Evolutionary conservation across 257 asterid genomes (phyloP).

Genomic region (Nicotiana attenuata): DNA sequence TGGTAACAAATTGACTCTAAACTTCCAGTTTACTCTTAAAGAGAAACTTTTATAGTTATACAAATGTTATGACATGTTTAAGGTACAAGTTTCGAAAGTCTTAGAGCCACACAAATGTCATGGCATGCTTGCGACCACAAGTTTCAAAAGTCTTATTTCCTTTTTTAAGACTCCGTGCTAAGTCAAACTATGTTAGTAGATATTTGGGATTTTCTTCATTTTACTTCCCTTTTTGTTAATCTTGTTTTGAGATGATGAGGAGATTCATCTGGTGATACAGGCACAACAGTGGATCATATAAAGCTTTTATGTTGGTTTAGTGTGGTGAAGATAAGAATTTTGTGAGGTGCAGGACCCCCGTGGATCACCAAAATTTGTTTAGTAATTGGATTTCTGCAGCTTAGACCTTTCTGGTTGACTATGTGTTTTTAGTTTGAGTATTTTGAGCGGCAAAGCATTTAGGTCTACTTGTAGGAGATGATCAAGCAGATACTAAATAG

Average conservation of each 20-base stretch:
- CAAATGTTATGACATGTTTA: no score
- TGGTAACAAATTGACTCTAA: no score
- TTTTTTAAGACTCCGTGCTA: no score
- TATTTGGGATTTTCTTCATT: conserved; percentile 7
- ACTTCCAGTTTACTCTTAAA: no score
- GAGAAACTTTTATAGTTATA: no score
- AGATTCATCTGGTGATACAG: conserved; percentile 17
- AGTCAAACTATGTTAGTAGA: background rate
- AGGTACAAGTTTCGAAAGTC: no score
- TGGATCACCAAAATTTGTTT: conserved; percentile 7
- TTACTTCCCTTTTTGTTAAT: background rate
- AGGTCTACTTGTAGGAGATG: conserved; percentile 30
- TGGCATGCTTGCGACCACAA: no score
- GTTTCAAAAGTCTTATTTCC: no score
- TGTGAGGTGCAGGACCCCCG: conserved; percentile 16
- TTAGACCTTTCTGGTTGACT: conserved; percentile 10
- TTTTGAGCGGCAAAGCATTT: conserved; percentile 1
- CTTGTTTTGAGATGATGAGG: conserved; percentile 30
- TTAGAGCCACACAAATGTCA: no score
- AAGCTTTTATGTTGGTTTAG: conserved; percentile 20
- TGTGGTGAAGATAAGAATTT: conserved; percentile 15
- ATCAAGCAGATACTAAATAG: conserved; percentile 64
- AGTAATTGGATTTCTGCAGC: conserved; percentile 11
- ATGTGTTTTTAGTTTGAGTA: background rate
- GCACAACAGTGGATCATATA: conserved; percentile 10